Conservation (phyloP, 2,329 filamentous ascomycete species). For the Curvularia eragrostidis region DNA sequence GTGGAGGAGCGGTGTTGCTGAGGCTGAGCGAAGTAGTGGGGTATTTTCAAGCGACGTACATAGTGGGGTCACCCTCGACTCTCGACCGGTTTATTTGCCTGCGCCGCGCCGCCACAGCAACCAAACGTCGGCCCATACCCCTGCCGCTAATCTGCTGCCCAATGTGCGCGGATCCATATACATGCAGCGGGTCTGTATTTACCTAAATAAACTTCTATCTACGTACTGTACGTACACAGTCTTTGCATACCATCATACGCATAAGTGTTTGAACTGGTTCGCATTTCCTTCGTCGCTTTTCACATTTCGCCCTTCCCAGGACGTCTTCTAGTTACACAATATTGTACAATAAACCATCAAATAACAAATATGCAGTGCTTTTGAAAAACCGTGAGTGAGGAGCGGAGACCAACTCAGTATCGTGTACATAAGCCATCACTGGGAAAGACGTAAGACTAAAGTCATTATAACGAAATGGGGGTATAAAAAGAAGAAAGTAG, state of each 20-base stretch:
- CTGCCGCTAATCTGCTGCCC: conserved; percentile 1
- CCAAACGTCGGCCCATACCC: conserved; percentile 9
- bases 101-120: conserved; percentile 33
- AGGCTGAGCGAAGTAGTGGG: conserved; percentile 31
- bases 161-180: conserved; percentile 9
- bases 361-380: conserved; percentile 46
- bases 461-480: conserved; percentile 43
- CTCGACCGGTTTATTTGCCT: conserved; percentile 26
- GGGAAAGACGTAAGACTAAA: conserved; percentile 42
- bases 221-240: background rate
- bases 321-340: conserved; percentile 44
- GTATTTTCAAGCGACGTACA: conserved; percentile 28
- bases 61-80: conserved; percentile 29
- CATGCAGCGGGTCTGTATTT: no score
- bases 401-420: conserved; percentile 48
- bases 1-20: conserved; percentile 33
- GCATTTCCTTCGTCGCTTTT: conserved; percentile 41
- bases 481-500: conserved; percentile 40
- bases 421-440: conserved; percentile 45
- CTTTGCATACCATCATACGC: background rate
- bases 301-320: conserved; percentile 40
- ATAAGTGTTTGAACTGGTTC: conserved; percentile 28
- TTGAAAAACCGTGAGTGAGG: conserved; percentile 48
- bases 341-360: conserved; percentile 44
- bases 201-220: no score